Base-by-base conservation (phyloP, 306 rosid species). In the Vicia villosa region DNA sequence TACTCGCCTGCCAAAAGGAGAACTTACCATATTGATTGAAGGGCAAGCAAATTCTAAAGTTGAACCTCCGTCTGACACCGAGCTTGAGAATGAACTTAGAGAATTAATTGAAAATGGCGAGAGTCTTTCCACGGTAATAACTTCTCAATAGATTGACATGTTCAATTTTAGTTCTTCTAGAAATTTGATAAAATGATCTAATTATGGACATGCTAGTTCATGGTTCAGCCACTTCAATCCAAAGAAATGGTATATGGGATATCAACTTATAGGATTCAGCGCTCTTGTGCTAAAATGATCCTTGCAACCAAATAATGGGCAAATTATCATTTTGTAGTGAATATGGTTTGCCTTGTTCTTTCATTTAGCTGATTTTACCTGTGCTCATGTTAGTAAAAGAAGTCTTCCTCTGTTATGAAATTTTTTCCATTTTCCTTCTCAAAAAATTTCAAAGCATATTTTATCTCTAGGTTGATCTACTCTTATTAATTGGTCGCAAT, bases 21-120 rank as follows among this genome's bases (percentile, higher is more conserved):
- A 95, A 85, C 92, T 89, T 54, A 95, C 97, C 28, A 67, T 91
- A 75, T 76, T 89, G 84, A 83, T 91, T 75, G 91, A 87, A 80
- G 96, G 97, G 68, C 70, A 72, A 51, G 61, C 54, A 63, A 52
- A 65, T 55, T 59, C 77, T 73, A 68, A 73, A 4, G 79, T 77
- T 49, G 88, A 91, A 87, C 74, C 85, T 77, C 99, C 91, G 1
- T 83, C 99, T 17, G 96, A 89, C 64, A 58, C 57, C 73, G 79
- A 91, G 74, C 83, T 95, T 68, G 97, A 95, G 82, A 70, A 76
- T 64, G 87, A 91, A 61, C 79, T 91, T 58, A 83, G 79, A 70
- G 87, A 87, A 56, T 79, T 89, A 79, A 87, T 94, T 70, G 83
- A 90, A 74, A 78, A 58, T 37, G 99, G 97, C 37, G 91, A 88